These are phyloP conservation scores for Lactarius tabidus DNA, from an alignment of 768 basidiomycete species.

Conservation along the genomic window DNA sequence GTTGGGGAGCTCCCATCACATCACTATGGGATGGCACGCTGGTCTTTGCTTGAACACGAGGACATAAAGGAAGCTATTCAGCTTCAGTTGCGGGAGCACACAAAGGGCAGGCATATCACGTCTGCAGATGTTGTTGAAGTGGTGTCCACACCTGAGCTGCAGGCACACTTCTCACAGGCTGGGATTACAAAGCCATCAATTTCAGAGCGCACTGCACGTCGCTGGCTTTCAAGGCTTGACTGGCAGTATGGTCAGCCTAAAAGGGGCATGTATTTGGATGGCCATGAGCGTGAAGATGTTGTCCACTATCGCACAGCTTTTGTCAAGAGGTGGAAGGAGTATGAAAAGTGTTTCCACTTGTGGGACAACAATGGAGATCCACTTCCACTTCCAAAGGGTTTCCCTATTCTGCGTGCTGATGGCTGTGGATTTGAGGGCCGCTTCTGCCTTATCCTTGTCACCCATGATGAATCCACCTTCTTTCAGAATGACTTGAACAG, in stretches of 20 bases:
- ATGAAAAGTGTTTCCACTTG: slow-evolving; percentile 9
- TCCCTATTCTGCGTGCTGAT: too few species aligned
- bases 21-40: too few species aligned
- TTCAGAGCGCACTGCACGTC: too few species aligned
- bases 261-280: neutral
- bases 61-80: neutral
- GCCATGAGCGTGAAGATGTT: neutral
- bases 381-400: neutral
- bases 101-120: neutral
- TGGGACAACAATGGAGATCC: neutral
- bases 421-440: too few species aligned
- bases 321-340: neutral
- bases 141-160: neutral
- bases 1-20: neutral
- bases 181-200: too few species aligned
- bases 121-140: neutral
- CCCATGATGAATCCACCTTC: neutral
- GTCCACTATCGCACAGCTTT: neutral
- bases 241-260: slow-evolving; percentile 13
- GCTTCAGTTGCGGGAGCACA: neutral
- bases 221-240: too few species aligned
- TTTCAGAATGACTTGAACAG: neutral
- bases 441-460: neutral
- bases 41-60: neutral
- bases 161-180: too few species aligned